A percentile compares a stretch with the other conserved stretches of the same genome.
Conservation (phyloP, 1,139 yeast species). For the Taphrina deformans region DNA sequence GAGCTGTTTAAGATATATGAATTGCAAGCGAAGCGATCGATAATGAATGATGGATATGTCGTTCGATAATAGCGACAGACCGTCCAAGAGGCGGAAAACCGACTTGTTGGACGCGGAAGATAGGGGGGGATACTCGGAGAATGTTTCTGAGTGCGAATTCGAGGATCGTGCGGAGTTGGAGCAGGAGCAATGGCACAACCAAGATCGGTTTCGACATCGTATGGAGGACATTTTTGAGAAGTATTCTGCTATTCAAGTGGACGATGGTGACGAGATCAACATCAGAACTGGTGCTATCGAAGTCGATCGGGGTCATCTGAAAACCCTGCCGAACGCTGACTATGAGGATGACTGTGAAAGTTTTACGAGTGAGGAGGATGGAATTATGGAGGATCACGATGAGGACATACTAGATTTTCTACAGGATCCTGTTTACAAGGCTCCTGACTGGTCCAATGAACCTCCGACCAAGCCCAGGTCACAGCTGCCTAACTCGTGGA, state of each 20-base stretch:
- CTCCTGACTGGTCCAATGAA: conserved; percentile 19
- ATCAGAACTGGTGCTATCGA: conserved; percentile 39
- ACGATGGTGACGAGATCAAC: conserved; percentile 39
- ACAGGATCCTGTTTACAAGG: neutral
- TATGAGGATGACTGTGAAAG: conserved; percentile 21
- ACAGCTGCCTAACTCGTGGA: neutral
- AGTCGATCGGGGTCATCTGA: conserved; percentile 39
- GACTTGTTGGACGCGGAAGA: neutral
- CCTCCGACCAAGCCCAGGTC: neutral
- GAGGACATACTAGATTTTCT: conserved; percentile 26
- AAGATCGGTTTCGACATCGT: conserved; percentile 23
- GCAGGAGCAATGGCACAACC: conserved; percentile 14
- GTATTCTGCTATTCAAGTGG: conserved; percentile 36
- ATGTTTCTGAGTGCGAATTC: neutral
- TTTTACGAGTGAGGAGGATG: conserved; percentile 29
- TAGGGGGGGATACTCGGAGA: neutral
- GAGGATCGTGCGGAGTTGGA: conserved; percentile 9
- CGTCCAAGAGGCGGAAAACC: neutral
- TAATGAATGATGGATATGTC: neutral
- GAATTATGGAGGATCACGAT: conserved; percentile 27
- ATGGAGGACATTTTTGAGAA: conserved; percentile 38
- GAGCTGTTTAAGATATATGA: neutral
- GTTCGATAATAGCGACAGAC: neutral
- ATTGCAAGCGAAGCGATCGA: neutral
- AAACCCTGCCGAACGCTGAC: conserved; percentile 20